Percentiles rank a stretch among this genome's conserved stretches.
These are phyloP conservation scores for Knoxia roxburghii DNA, from an alignment of 257 asterid species.

Conservation along the genomic window DNA sequence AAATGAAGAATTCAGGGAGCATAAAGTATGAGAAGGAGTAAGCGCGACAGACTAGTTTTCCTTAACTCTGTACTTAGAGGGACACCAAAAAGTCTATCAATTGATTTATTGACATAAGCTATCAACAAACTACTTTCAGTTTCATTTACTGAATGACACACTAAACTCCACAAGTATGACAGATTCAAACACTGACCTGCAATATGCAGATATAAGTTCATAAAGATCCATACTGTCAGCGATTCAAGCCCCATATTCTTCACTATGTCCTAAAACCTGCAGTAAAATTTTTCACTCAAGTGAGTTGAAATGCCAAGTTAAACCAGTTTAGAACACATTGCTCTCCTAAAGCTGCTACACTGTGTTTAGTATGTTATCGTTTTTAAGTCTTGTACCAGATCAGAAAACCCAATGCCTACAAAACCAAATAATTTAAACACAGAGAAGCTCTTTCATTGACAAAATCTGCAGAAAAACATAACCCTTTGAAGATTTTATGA, in stretches of 20 bases:
- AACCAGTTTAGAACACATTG: not conserved
- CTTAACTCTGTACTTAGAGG: not conserved
- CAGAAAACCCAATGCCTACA: not conserved
- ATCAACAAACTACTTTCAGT: not conserved
- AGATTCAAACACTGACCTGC: conserved; percentile 19
- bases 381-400: not conserved
- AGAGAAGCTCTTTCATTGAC: not conserved
- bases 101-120: not conserved
- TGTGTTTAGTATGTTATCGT: not conserved
- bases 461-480: not conserved
- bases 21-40: not conserved
- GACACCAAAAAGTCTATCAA: not conserved
- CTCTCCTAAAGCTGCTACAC: not conserved
- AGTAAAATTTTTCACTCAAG: conserved; percentile 2
- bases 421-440: not conserved
- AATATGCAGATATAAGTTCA: conserved; percentile 13
- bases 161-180: not conserved
- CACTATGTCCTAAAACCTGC: conserved; percentile 11
- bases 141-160: not conserved
- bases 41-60: not conserved
- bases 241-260: conserved; percentile 8
- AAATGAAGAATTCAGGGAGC: not conserved
- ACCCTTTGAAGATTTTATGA: not conserved
- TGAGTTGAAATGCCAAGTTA: too few species aligned
- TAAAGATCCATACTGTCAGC: conserved; percentile 9